Base-by-base conservation (phyloP, 129 eudicot genomes). In the Lactuca saligna region DNA sequence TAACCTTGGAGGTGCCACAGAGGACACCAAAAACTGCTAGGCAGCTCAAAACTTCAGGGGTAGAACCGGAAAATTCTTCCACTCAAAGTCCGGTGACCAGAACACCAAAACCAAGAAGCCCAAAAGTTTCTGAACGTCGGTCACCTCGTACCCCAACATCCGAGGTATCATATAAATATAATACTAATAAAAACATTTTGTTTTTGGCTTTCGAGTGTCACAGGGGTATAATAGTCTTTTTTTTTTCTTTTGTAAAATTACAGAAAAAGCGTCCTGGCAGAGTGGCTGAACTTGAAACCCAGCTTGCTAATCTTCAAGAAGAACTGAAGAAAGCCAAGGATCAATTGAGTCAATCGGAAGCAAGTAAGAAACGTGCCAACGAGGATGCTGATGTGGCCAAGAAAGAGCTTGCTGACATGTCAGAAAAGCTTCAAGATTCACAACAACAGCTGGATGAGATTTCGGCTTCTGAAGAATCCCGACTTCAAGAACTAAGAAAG, bases 301-400 rank as follows among this genome's bases (percentile, higher is more conserved):
- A 86, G 81, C 86, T 93, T 16, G 79, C 90, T 20, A 75, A 77
- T 74, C 96, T 93, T 61, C 89, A 85, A 76, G 89, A 89, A 54
- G 99, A 93, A 74, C 85, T 89, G 62, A 89, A 83, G 79, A 89
- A 78, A 63, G 78, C 88, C 3, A 87, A 82, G 61, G 99, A 89
- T 54, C 88, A 89, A 61, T 77, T 93, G 50, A 71, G 49, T 63
- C 84, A 91, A 67, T 80, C 86, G 0, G 98, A 88, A 57, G 66
- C 87, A 29, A 67, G 33, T 54, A 88, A 84, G 78, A 82, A 74
- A 66, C 76, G 54, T 70, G 90, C 89, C 44, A 82, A 83, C 50
- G 90, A 84, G 57, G 95, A 93, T 41, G 96, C 91, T 1, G 97
- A 85, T 74, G 95, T 83, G 64, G 87, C 90, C 44, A 85, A 89